phyloP scores from a whole-genome alignment of 2,329 filamentous ascomycete genomes.

The Sporothrix schenckii region DNA sequence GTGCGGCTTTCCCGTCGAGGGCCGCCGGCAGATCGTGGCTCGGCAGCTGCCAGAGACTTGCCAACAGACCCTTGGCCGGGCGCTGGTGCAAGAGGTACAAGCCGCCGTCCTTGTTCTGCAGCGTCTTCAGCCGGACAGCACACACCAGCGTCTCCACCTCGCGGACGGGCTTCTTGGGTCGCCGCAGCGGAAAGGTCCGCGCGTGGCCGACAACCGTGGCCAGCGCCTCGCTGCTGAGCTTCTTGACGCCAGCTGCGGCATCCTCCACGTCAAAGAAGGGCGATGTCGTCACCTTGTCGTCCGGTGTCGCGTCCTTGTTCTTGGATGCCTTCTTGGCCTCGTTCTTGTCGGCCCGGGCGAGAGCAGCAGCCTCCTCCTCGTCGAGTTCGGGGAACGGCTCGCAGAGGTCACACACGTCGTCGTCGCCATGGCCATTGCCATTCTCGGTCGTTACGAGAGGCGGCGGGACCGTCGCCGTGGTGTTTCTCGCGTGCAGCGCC shows the following conservation, averaged over 20 bases:
- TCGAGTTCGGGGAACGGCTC: constrained; percentile 49
- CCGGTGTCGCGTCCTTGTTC: neutral
- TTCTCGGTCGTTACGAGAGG: neutral
- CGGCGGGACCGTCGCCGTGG: neutral
- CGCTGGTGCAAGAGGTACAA: constrained; percentile 55
- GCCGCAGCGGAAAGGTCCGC: constrained; percentile 55
- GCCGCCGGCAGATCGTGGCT: constrained; percentile 42
- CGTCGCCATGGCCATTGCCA: constrained; percentile 35
- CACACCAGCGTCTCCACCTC: constrained; percentile 59
- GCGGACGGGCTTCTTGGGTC: constrained; percentile 56
- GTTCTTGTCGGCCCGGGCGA: constrained; percentile 22
- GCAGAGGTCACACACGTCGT: constrained; percentile 56
- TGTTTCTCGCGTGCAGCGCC: constrained; percentile 35
- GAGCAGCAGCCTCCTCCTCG: constrained; percentile 35
- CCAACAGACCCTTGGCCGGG: constrained; percentile 58
- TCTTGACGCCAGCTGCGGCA: neutral
- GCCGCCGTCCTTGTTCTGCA: constrained; percentile 34
- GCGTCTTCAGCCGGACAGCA: constrained; percentile 46
- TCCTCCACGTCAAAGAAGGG: constrained; percentile 42
- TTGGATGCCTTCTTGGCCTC: neutral
- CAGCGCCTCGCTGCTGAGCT: constrained; percentile 8
- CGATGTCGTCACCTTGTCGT: constrained; percentile 41
- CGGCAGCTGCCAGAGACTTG: constrained; percentile 61
- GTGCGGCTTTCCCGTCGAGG: neutral
- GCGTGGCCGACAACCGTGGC: constrained; percentile 51